Conservation (phyloP, 306 rosid species). For the Parietaria judaica region DNA sequence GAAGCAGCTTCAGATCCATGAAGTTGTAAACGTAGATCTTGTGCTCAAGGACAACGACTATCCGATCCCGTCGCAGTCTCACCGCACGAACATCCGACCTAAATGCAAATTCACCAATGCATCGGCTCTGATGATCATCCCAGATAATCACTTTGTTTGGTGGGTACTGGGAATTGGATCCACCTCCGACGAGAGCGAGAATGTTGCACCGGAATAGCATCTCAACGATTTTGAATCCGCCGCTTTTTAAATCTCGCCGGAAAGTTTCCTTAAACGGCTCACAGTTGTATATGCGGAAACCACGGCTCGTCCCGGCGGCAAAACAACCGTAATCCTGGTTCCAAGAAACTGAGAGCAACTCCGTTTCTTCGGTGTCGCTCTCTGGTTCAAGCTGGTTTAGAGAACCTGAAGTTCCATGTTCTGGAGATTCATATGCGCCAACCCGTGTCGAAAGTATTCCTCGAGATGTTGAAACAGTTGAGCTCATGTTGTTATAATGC, state of each 20-base stretch:
- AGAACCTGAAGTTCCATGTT: slow-evolving; percentile 46
- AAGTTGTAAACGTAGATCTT: slow-evolving; percentile 79
- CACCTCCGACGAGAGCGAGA: slow-evolving; percentile 87
- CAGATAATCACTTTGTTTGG: slow-evolving; percentile 91
- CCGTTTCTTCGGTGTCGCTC: slow-evolving; percentile 34
- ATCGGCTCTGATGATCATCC: slow-evolving; percentile 87
- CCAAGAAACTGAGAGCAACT: slow-evolving; percentile 68
- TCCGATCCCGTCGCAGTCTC: slow-evolving; percentile 70
- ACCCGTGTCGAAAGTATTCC: slow-evolving; percentile 44
- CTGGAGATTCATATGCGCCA: slow-evolving; percentile 32
- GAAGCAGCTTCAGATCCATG: slow-evolving; percentile 78
- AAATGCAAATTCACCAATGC: slow-evolving; percentile 79
- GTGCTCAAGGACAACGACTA: slow-evolving; percentile 86
- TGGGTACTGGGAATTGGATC: slow-evolving; percentile 61
- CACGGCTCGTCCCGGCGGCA: slow-evolving; percentile 83
- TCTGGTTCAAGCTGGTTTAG: slow-evolving; percentile 34
- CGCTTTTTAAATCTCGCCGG: slow-evolving; percentile 76
- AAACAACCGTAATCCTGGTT: slow-evolving; percentile 84
- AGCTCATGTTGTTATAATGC: slow-evolving; percentile 33
- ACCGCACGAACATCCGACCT: slow-evolving; percentile 85
- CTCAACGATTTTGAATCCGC: slow-evolving; percentile 87
- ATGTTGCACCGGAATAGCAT: slow-evolving; percentile 85
- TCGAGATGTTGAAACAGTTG: slow-evolving; percentile 43
- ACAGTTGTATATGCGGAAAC: slow-evolving; percentile 78
- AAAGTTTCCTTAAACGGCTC: slow-evolving; percentile 86